Percentiles rank a stretch among this genome's conserved stretches.
phyloP scores from a whole-genome alignment of 1,284 basidiomycete species.

The Kalmanozyma brasiliensis region DNA sequence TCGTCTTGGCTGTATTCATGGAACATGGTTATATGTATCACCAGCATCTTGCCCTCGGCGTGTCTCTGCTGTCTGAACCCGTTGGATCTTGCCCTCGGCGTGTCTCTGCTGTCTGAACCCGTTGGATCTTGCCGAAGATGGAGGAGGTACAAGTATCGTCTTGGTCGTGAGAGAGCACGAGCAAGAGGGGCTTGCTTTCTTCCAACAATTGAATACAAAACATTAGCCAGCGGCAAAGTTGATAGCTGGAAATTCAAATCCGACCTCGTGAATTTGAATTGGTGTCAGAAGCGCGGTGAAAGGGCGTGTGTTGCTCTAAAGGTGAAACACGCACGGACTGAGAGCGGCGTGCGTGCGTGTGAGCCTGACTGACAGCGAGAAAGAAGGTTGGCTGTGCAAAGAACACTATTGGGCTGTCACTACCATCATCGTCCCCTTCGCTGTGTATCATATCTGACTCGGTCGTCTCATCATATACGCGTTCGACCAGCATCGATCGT shows the following conservation, averaged over 20 bases:
- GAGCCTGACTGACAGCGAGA: slow-evolving; percentile 11
- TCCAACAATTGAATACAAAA: not conserved
- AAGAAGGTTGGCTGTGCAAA: slow-evolving; percentile 9
- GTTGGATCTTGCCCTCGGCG: too few species aligned
- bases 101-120: too few species aligned
- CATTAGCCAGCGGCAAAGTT: too few species aligned
- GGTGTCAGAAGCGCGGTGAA: not conserved
- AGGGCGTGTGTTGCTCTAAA: slow-evolving; percentile 2
- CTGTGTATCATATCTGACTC: not conserved
- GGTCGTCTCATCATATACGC: not conserved
- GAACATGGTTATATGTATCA: slow-evolving; percentile 2
- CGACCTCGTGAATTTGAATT: too few species aligned
- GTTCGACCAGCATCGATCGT: too few species aligned
- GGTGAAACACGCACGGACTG: slow-evolving; percentile 42
- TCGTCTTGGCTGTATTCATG: slow-evolving; percentile 17
- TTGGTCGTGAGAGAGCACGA: not conserved
- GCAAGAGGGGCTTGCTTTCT: not conserved
- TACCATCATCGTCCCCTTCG: not conserved
- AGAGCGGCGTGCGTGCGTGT: slow-evolving; percentile 21
- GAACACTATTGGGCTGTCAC: not conserved
- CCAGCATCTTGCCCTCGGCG: not conserved
- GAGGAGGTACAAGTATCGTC: too few species aligned
- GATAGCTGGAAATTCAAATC: slow-evolving; percentile 1
- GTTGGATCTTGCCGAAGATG: too few species aligned
- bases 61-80: too few species aligned